Base-by-base conservation (phyloP, 371 early-diverging fungal species). In the Rhizomucor pusillus region DNA sequence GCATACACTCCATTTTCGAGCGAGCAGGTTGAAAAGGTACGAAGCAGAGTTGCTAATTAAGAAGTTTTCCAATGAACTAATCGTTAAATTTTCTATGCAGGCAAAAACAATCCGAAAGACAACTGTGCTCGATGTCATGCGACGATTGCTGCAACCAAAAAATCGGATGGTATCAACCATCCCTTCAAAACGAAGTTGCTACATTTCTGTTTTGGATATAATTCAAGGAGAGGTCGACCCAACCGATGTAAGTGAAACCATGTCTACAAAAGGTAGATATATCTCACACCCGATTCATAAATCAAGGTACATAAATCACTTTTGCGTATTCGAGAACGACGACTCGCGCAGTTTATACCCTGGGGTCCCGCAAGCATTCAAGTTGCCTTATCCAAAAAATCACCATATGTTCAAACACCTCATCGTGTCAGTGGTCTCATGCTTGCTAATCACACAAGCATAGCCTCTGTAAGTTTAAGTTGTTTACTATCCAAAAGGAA, bases 301-400 rank as follows among this genome's bases (percentile, higher is more conserved):
- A 18, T 47, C 23, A 90, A n/a, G 89, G 89, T 99, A 2, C 98
- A 98, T 73, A 98, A 99, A 76, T 93, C 97, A 18, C 73, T 99
- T 44, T 70, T 98, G 60, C 85, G 99, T 36, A 92, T 99, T 55
- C 87, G 96, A 24, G 99, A 99, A 69, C 85, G 94, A 47, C 80
- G 93, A 22, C 67, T 97, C 33, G 94, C 97, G 7, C 91, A 92
- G 58, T 99, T 99, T 71, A 98, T 99, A 50, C 99, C 99, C 20
- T 99, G 99, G 99, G 98, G 98, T n/a, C 99, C 99, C 11, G 96
- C 99, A 3, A 92, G 90, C 60, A 97, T 99, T 58, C 99, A 99
- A 69, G 96, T 98, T 3, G 98, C 97, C 4, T 63, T 98, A 35
- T 91, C 95, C 1, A 85, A 86, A 43, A 93, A 93, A 67, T 91